Base-by-base conservation (phyloP, 495 filamentous ascomycete species). In the Neurospora sp. region DNA sequence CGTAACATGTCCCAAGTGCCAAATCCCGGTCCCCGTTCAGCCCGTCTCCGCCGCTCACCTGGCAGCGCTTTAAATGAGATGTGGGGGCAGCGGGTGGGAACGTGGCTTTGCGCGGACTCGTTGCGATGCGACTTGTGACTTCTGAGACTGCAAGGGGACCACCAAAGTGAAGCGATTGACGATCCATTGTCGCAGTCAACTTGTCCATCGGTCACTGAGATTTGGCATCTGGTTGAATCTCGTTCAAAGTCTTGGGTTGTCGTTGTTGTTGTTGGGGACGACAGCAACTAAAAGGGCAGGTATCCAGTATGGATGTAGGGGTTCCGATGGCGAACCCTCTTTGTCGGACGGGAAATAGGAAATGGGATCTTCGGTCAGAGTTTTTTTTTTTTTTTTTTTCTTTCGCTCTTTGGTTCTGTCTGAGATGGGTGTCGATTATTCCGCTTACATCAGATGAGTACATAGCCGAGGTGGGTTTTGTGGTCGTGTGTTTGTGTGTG, bases 41-140 rank as follows among this genome's bases (percentile, higher is more conserved):
- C 22, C 53, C 53, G 53, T 66, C 27, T 66, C 53, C 53, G 27
- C 53, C 53, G 73, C 53, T 72, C 40, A 35, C 31, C 31, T 35
- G 31, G 31, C 31, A 48, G 35, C 22, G 48, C 69, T 74, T 72
- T 44, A 74, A 74, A 74, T 74, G 73, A 74, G 73, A 74, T 59
- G 73, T 74, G 70, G 73, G 53, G 72, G 22, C 41, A 66, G 27
- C 53, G 53, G 53, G 53, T 66, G 53, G 53, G 53, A 66, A 66
- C 53, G 53, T 66, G 53, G 53, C 27, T 66, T 66, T 66, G 27
- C 53, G 31, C 27, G 27, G 27, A 66, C 27, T 61, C 6, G 53
- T 61, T 53, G 46, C 46, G 20, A 53, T 53, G 20, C 46, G 22
- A 31, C 53, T 31, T 59, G 48, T 22, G 53, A 61, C 53, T 31